Base-by-base conservation (phyloP, 1,284 basidiomycete genomes). In the Vanrija pseudolonga region DNA sequence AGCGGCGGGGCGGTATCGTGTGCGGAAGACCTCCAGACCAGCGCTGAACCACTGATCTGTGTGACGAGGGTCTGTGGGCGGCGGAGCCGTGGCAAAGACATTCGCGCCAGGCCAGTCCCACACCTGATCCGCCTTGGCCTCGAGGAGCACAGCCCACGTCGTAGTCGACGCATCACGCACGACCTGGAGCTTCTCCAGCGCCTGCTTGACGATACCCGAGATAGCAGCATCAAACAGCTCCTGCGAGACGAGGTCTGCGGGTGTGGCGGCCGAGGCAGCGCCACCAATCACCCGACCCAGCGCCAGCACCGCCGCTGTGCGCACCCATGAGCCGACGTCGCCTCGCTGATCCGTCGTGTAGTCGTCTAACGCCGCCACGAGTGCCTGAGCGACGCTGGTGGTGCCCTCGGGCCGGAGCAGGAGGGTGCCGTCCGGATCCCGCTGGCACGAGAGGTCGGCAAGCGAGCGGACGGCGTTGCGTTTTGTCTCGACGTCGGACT, bases 261-360 rank as follows among this genome's bases (percentile, higher is more conserved):
- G 67, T 23, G 77, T 71, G 53, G 47, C 23, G 23, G 38, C 12
- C 3, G 8, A 3, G 0, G 53, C 59, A 6, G 60, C 66, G 50
- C 37, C 65, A 7, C 47, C 59, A 23, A 64, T 53, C 12, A 64
- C 55, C 14, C 45, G 53, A 0, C 59, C 62, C 6, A 72, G 57
- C 45, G 64, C 53, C 26, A 59, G 91, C 67, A 58, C 90, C 79
- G 67, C 85, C 85, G 40, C 85, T 80, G 88, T 81, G 47, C 96
- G 87, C 26, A 96, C 83, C 94, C 94, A 98, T 0, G 94, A 97
- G 24, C 96, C 96, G 22, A 99, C 89, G 69, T 99, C 96, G 5
- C 96, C 96, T 54, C 96, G 83, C 73, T 96, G 89, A 69, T 98
- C 96, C 28, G 84, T 85, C 2, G 90, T 87, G 69, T 98, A 98